Base-by-base conservation (phyloP, 495 filamentous ascomycete species). In the Penicillium alfredii region DNA sequence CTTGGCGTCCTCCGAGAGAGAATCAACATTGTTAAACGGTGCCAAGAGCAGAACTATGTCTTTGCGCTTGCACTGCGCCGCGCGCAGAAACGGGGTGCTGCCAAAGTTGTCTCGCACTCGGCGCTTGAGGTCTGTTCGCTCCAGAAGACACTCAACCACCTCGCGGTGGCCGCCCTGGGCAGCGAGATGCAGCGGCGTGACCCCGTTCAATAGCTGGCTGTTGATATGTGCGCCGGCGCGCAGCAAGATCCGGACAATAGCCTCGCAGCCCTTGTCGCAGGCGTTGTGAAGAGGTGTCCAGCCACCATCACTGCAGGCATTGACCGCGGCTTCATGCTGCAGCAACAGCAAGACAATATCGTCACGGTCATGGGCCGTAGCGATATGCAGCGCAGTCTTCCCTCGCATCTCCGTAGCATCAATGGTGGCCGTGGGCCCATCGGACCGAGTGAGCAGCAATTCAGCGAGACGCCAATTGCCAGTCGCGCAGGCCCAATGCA, bases 211-310 rank as follows among this genome's bases (percentile, higher is more conserved):
- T 16, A 68, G 40, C 47, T 68, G 64, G 12, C 56, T 69, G 46
- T 82, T 82, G 13, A 80, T 56, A 32, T 75, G 67, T 3, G 76
- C 74, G 6, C 67, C 68, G 1, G 64, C 64, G 4, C 56, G 53
- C 8, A 84, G 40, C 17, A 82, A 50, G 12, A 70, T 54, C 5
- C 44, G 42, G 21, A 73, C 74, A 31, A 75, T 68, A 7, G 58
- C 61, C 35, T 68, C 64, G 37, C 55, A 64, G 0, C 75, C 77
- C 19, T 70, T 65, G 37, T 80, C 72, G 20, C 72, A 75, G 3
- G 79, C 78, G 54, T 80, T 77, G 40, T 82, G 80, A 1, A 82
- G 61, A 6, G 79, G 65, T 22, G 77, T 82, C 78, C 78, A 82
- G 6, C 69, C 69, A 21, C 74, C 71, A 47, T 80, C 76, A 53